Evolutionary conservation across 129 eudicot genomes (phyloP).

Genomic region (Centaurea solstitialis): DNA sequence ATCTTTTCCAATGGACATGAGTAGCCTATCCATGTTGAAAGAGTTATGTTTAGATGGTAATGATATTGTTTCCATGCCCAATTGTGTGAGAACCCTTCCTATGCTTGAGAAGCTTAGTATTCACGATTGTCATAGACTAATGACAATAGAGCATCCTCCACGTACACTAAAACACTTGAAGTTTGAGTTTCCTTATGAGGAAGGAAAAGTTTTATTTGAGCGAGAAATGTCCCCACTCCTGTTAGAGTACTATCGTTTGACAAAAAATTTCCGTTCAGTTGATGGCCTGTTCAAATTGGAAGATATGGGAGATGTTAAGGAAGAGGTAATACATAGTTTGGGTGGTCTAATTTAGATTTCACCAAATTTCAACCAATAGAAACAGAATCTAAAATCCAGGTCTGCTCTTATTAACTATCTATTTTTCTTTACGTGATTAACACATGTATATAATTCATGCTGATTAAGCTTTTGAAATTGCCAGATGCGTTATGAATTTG

Average conservation of each 20-base stretch:
- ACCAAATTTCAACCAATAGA: neutral
- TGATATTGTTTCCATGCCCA: neutral
- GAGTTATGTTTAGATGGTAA: neutral
- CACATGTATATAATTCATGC: neutral
- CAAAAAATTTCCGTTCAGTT: too few species aligned
- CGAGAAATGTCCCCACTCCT: conserved; percentile 17
- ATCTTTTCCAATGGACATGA: neutral
- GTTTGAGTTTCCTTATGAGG: too few species aligned
- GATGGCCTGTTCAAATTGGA: conserved; percentile 12
- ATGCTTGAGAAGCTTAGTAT: neutral
- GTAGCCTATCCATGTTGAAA: neutral
- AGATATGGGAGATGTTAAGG: conserved; percentile 1
- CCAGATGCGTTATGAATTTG: conserved; percentile 11
- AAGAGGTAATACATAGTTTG: conserved; percentile 7
- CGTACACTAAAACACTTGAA: neutral
- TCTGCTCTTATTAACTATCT: neutral
- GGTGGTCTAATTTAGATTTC: neutral
- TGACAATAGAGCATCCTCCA: conserved; percentile 14
- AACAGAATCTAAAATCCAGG: neutral
- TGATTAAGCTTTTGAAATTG: neutral
- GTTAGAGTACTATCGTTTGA: too few species aligned
- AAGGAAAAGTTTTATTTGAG: conserved; percentile 3
- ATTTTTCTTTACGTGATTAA: neutral
- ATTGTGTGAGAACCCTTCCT: neutral
- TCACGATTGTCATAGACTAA: neutral